Evolutionary conservation across 768 basidiomycete genomes (phyloP), one percentile per base, ranked within the genome.

Genomic region (Tylopilus felleus): DNA sequence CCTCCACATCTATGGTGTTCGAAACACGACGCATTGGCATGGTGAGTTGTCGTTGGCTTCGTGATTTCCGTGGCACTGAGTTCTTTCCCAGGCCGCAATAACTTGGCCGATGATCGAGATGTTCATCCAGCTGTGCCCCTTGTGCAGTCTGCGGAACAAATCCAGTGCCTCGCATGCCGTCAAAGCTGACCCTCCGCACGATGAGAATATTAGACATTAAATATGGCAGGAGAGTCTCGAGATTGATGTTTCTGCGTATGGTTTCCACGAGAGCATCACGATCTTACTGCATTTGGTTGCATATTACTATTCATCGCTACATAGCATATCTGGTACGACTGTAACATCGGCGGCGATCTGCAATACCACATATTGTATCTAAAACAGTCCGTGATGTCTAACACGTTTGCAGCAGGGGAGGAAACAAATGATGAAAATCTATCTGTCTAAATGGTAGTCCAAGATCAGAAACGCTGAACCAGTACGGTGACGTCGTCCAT

Each of bases 101-200:
- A 86, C 85, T 8, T 88, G 84, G 85, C 83, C 86, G 4, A 88
- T 88, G 83, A 77, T 81, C 6, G 86, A 88, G 65, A 77, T 81
- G 35, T 88, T 87, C 67, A 73, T 77, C 38, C 78, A 77, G 29
- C 68, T 86, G 39, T 88, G 86, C 60, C 86, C 85, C 0, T 54
- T 76, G 21, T 79, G 78, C 68, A 79, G 72, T 55, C 55, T 75
- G 45, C 73, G 77, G 58, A 71, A 66, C 51, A 79, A 78, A 57
- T 59, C 66, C 17, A 57, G 48, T 52, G 28, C 58, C 17, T 47
- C 55, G 0, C 69, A 61, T 51, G 35, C 65, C 27, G 41, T 60
- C 53, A 67, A 64, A 55, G 44, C 43, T 22, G 63, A 61, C 28
- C 44, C 60, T 27, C 31, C 36, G 38, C 58, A 62, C 27, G 57